Evolutionary conservation across 306 rosid genomes (phyloP), one percentile per base, ranked within the genome.

Genomic region (Vigna unguiculata): DNA sequence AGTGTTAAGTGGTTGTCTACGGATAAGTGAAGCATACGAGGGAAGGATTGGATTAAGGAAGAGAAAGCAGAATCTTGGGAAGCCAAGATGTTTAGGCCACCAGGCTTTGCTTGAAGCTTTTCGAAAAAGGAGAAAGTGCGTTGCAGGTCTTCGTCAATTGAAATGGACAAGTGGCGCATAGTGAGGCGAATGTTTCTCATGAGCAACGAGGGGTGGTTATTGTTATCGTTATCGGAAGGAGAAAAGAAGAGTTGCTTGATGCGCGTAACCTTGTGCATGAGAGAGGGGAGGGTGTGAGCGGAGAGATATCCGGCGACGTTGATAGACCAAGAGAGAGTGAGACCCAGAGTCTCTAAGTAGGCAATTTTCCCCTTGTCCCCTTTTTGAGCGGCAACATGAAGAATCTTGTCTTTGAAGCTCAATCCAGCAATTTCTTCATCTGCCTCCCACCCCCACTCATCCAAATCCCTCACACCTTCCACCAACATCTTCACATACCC

Each of bases 51-150:
- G 24, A 91, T 76, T 25, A 94, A 81, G 80, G 58, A 85, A 20
- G 38, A 61, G 80, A 92, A 87, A 71, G 95, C 86, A 12, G 64
- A 32, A 53, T 92, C 83, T 8, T 57, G 75, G 28, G 86, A 87
- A 47, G 87, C 82, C 75, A 94, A 53, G 79, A 71, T 79, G 78
- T 78, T 88, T 70, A 94, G 72, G 78, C 98, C 97, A 51, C 96
- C 95, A 48, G 89, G 96, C 81, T 83, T 86, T 21, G 97, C 98
- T 89, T 88, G 89, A 80, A 94, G 73, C 95, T 90, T 94, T 72
- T 90, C 93, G 75, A 94, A 94, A 78, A 90, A 88, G 55, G 98
- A 90, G 11, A 94, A 59, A 36, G 95, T 90, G 72, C 75, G 93
- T 49, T 94, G 98, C 59, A 92, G 74, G 65, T 90, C 94, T 17